Evolutionary conservation across 2,329 filamentous ascomycete genomes (phyloP).

Genomic region (Akanthomyces lecanii): DNA sequence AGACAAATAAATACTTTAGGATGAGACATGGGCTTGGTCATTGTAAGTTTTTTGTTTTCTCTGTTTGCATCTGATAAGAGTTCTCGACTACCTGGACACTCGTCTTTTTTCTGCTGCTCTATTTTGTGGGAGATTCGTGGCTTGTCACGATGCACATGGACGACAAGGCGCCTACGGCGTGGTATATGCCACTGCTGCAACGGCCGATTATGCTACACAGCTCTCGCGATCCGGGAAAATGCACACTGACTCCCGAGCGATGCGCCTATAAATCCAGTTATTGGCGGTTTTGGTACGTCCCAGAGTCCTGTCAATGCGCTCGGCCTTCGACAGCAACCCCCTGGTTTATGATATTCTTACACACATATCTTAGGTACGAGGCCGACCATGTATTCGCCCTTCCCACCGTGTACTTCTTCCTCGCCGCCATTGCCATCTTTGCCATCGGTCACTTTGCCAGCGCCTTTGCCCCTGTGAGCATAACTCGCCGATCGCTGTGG

Average conservation of each 20-base stretch:
- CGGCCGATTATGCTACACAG: conserved; percentile 18
- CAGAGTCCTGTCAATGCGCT: not conserved
- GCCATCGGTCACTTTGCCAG: conserved; percentile 34
- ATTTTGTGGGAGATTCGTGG: no score
- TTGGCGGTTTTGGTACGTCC: conserved; percentile 44
- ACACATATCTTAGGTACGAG: conserved; percentile 25
- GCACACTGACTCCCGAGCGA: conserved; percentile 37
- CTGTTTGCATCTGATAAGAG: not conserved
- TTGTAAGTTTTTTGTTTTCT: not conserved
- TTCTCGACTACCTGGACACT: no score
- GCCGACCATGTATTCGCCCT: conserved; percentile 51
- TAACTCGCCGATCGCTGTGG: conserved; percentile 29
- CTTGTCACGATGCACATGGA: conserved; percentile 11
- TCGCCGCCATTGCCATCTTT: conserved; percentile 45
- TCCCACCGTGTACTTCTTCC: conserved; percentile 49
- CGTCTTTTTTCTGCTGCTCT: not conserved
- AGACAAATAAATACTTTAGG: conserved; percentile 1
- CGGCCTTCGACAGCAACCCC: no score
- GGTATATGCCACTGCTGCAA: conserved; percentile 17
- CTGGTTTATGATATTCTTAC: not conserved
- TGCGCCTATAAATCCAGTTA: conserved; percentile 42
- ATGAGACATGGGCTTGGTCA: conserved; percentile 7
- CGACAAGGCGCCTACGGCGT: conserved; percentile 8
- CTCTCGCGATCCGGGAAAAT: conserved; percentile 21
- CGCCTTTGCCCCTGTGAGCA: conserved; percentile 26